Percentiles rank a stretch among this genome's conserved stretches.
phyloP scores from a whole-genome alignment of 2,329 filamentous ascomycete species.

The Verticillium zaregamsianum region DNA sequence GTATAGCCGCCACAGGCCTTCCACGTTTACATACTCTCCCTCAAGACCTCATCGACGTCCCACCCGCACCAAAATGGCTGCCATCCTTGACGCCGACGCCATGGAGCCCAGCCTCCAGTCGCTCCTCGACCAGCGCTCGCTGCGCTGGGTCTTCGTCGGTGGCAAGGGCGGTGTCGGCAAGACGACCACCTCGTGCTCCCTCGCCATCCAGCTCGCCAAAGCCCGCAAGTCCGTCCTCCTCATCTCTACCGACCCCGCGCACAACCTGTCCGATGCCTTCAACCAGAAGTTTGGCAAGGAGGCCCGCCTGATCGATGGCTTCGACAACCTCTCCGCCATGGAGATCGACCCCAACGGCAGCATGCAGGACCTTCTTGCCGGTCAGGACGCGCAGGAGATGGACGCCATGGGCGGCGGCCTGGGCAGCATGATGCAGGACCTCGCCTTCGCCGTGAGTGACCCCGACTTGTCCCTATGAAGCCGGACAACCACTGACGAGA shows the following conservation, averaged over 20 bases:
- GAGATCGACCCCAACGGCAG: slow-evolving; percentile 98
- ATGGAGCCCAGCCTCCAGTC: slow-evolving; percentile 92
- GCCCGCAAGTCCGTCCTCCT: slow-evolving; percentile 93
- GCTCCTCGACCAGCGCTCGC: slow-evolving; percentile 88
- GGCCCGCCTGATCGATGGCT: slow-evolving; percentile 85
- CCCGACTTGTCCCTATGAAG: not conserved
- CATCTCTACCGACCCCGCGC: slow-evolving; percentile 96
- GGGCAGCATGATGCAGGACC: slow-evolving; percentile 97
- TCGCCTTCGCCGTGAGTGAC: slow-evolving; percentile 79
- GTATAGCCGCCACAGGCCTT: not conserved
- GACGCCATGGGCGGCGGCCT: slow-evolving; percentile 71
- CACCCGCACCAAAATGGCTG: slow-evolving; percentile 25
- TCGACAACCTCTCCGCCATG: slow-evolving; percentile 93
- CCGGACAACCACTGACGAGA: not conserved
- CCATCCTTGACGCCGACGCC: slow-evolving; percentile 63
- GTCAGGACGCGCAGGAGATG: slow-evolving; percentile 56
- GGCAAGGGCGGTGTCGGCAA: slow-evolving; percentile 98
- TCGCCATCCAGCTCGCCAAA: slow-evolving; percentile 94
- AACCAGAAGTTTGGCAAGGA: slow-evolving; percentile 99
- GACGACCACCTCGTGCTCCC: slow-evolving; percentile 97
- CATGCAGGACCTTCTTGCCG: slow-evolving; percentile 88
- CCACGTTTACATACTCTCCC: not conserved
- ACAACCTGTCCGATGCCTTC: slow-evolving; percentile 97
- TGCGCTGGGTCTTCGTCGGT: slow-evolving; percentile 98
- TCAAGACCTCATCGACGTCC: slow-evolving; percentile 21